phyloP scores from a whole-genome alignment of 148 eudicot genomes.

The Polygonum aviculare region DNA sequence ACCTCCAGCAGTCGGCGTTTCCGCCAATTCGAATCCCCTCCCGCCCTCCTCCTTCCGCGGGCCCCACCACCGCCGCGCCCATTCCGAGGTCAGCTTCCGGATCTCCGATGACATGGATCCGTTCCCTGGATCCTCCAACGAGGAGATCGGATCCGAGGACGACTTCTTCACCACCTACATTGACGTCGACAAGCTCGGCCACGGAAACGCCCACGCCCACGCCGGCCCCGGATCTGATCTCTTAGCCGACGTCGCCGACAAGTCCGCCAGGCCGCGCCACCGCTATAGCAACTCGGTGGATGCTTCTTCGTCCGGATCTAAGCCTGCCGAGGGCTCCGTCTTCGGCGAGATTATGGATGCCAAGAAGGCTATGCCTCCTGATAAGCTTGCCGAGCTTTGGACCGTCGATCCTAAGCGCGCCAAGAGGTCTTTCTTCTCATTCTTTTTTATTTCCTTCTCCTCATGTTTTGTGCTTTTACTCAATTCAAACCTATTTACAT shows the following conservation, averaged over 20 bases:
- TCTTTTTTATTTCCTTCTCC: no score
- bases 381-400: constrained; percentile 51
- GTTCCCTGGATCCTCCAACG: constrained; percentile 23
- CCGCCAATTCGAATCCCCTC: neutral
- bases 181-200: constrained; percentile 33
- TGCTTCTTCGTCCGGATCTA: constrained; percentile 18
- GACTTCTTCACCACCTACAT: constrained; percentile 50
- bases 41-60: constrained; percentile 22
- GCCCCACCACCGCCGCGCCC: constrained; percentile 38
- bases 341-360: constrained; percentile 35
- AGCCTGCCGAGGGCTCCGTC: constrained; percentile 3
- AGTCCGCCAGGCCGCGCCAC: constrained; percentile 15
- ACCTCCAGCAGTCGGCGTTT: neutral
- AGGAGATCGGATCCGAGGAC: constrained; percentile 38
- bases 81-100: constrained; percentile 33
- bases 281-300: constrained; percentile 35
- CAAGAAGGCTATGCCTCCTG: constrained; percentile 44
- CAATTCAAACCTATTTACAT: neutral
- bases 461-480: neutral
- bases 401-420: constrained; percentile 59
- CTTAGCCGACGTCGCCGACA: neutral
- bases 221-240: constrained; percentile 9
- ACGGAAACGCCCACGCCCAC: constrained; percentile 4
- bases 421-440: constrained; percentile 30
- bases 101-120: constrained; percentile 38